These are phyloP conservation scores for Jaapia argillacea DNA, from an alignment of 768 basidiomycete genomes.

Conservation along the genomic window DNA sequence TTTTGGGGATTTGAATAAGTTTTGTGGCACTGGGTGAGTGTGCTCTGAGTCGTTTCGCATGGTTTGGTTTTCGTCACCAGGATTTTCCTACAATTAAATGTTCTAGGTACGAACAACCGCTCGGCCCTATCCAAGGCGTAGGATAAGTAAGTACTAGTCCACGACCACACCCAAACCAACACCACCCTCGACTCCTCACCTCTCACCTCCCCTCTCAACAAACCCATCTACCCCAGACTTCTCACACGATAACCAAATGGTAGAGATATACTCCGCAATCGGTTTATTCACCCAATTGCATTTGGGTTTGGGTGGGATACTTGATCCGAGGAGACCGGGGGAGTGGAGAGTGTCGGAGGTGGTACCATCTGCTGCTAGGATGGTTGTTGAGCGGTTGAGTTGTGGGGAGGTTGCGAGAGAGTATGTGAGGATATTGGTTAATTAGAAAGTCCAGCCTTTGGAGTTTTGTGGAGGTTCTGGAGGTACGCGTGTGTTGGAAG, in stretches of 20 bases:
- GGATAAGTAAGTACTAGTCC: slow-evolving; percentile 73
- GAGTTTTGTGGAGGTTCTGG: slow-evolving; percentile 43
- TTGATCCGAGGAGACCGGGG: slow-evolving; percentile 15
- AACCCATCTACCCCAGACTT: slow-evolving; percentile 69
- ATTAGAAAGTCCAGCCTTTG: slow-evolving; percentile 58
- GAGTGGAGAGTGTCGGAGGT: slow-evolving; percentile 48
- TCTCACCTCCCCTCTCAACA: slow-evolving; percentile 61
- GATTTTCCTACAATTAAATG: too few relatives aligned
- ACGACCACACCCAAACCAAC: slow-evolving; percentile 70
- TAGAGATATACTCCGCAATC: slow-evolving; percentile 60
- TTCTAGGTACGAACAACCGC: slow-evolving; percentile 51
- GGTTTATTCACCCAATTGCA: slow-evolving; percentile 31
- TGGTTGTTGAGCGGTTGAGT: slow-evolving; percentile 62
- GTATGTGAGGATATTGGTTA: slow-evolving; percentile 69
- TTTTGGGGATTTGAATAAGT: slow-evolving; percentile 65
- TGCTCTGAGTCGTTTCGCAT: too few relatives aligned
- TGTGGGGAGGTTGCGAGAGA: slow-evolving; percentile 32
- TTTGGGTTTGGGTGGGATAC: slow-evolving; percentile 10
- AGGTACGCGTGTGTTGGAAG: slow-evolving; percentile 53
- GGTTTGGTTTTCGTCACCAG: too few relatives aligned
- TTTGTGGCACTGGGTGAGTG: slow-evolving; percentile 62
- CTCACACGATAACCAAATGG: slow-evolving; percentile 80
- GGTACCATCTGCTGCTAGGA: slow-evolving; percentile 65
- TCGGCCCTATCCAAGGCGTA: slow-evolving; percentile 75
- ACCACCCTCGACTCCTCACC: slow-evolving; percentile 52